Evolutionary conservation across 441 rosid species (phyloP), one percentile per base, ranked within the genome.

Genomic region (Croton setiger): DNA sequence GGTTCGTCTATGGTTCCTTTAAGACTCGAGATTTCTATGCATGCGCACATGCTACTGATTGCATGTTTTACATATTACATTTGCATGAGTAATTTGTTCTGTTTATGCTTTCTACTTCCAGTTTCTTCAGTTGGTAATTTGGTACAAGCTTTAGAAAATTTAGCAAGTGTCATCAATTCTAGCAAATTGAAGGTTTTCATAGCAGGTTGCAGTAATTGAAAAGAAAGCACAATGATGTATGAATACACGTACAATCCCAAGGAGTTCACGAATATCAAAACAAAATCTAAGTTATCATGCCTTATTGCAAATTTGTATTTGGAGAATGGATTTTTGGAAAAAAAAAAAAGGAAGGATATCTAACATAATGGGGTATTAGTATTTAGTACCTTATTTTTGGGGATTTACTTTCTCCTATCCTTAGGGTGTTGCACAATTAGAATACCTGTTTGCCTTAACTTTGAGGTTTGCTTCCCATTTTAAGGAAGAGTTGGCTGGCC

Each of bases 1-100:
- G 98, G 97, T 93, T 78, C 77, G 76, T 35, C 60, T 64, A 17
- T 76, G 58, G 13, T 17, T 21, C 31, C 5, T 2, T 43, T 9
- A n/a, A 41, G 65, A 10, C 57, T 35, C 33, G 33, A 35, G 55
- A n/a, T 36, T 55, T 23, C 58, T 68, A n/a, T 31, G 41, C 17
- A 21, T 14, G 14, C 7, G 7, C 17, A 9, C 10, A 4, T 4
- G 4, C 15, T 7, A 17, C 12, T 14, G 4, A 5, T 54, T 54
- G 33, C 5, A 54, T 13, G n/a, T 27, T 55, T 23, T 55, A 21
- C 21, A 4, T 1, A 55, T 23, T 23, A 39, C 7, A 27, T 27
- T 27, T 4, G 43, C n/a, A 54, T 20, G 15, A n/a, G 33, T 23
- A 17, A 54, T 7, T 23, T 23, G 59, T 54, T 54, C 23, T 23